phyloP scores from a whole-genome alignment of 805 yeast genomes.

The Candida broadrunensis region DNA sequence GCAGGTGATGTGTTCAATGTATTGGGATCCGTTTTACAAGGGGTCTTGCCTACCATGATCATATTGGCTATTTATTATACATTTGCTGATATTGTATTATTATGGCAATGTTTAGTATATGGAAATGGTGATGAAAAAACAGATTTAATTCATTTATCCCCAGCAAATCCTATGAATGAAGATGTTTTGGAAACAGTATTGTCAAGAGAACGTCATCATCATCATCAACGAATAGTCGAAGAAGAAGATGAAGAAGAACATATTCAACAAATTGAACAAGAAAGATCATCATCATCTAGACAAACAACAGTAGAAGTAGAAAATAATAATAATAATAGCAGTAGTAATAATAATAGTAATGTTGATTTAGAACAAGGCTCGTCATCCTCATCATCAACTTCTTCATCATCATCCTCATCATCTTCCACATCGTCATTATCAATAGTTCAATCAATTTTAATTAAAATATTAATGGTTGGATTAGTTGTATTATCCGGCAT shows the following conservation, averaged over 20 bases:
- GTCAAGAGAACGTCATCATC: constrained; percentile 33
- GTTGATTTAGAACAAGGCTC: constrained; percentile 8
- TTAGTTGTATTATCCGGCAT: constrained; percentile 76
- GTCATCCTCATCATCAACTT: neutral
- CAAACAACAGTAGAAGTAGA: too few relatives aligned
- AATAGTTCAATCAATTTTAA: constrained; percentile 16
- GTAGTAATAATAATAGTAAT: constrained; percentile 13
- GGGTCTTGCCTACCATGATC: constrained; percentile 91
- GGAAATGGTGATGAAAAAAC: constrained; percentile 56
- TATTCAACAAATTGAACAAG: constrained; percentile 7
- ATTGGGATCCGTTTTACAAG: constrained; percentile 85
- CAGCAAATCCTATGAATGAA: constrained; percentile 81
- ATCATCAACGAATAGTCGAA: constrained; percentile 12
- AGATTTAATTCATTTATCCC: constrained; percentile 78
- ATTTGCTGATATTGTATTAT: constrained; percentile 78
- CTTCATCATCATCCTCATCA: neutral
- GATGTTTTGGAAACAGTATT: constrained; percentile 62
- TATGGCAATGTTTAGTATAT: constrained; percentile 81
- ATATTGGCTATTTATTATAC: constrained; percentile 91
- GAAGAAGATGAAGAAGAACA: constrained; percentile 15
- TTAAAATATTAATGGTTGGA: constrained; percentile 51
- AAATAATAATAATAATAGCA: too few relatives aligned
- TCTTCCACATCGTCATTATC: constrained; percentile 11
- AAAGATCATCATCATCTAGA: neutral
- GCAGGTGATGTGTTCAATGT: constrained; percentile 94